These are phyloP conservation scores for Amborella trichopoda DNA, from an alignment of 164 flowering plant genomes.

Conservation along the genomic window DNA sequence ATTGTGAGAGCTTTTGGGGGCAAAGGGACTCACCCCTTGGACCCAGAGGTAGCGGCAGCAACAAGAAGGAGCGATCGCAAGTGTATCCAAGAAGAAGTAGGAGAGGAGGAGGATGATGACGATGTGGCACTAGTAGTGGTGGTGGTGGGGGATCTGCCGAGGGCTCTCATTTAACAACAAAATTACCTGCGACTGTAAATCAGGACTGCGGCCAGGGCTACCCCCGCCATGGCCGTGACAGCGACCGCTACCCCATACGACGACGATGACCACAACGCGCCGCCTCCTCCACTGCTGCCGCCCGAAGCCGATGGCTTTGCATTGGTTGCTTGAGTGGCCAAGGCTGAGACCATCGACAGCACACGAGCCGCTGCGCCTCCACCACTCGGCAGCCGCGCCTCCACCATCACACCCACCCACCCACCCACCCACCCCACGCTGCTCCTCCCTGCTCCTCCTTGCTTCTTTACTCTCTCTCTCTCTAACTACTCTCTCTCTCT, in stretches of 20 bases:
- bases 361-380: slow-evolving; percentile 3
- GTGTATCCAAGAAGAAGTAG: slow-evolving; percentile 67
- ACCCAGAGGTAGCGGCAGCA: slow-evolving; percentile 43
- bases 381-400: slow-evolving; percentile 1
- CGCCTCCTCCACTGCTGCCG: slow-evolving; percentile 11
- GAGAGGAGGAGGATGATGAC: slow-evolving; percentile 24
- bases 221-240: slow-evolving; percentile 62
- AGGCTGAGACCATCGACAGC: background rate
- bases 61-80: slow-evolving; percentile 75
- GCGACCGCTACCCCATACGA: slow-evolving; percentile 24
- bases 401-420: slow-evolving; percentile 5
- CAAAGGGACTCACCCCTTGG: slow-evolving; percentile 77
- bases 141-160: slow-evolving; percentile 54
- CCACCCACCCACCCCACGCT: background rate
- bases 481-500: slow-evolving; percentile 7
- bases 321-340: background rate
- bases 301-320: slow-evolving; percentile 16
- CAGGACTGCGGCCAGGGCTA: slow-evolving; percentile 55
- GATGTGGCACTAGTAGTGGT: slow-evolving; percentile 35
- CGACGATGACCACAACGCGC: slow-evolving; percentile 13
- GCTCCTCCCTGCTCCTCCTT: background rate
- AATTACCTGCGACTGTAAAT: slow-evolving; percentile 48
- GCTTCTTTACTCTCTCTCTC: slow-evolving; percentile 3
- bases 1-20: background rate
- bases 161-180: slow-evolving; percentile 60